Conservation (phyloP, 2,329 filamentous ascomycete species). For the Fusarium abutilonis region DNA sequence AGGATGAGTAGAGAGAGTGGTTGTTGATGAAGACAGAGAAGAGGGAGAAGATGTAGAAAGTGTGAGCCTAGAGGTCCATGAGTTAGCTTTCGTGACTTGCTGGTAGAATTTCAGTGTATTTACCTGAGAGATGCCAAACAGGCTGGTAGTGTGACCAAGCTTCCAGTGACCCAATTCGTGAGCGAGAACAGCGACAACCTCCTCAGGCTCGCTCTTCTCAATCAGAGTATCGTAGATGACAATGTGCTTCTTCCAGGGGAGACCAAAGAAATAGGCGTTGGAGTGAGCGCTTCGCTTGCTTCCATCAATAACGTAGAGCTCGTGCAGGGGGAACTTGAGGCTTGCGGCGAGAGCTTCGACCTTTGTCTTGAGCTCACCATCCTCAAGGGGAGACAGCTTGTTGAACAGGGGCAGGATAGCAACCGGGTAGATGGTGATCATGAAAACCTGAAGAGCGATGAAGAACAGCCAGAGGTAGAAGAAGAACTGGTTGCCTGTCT, state of each 20-base stretch:
- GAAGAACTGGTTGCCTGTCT: constrained; percentile 94
- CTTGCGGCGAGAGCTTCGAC: constrained; percentile 85
- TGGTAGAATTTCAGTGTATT: not conserved
- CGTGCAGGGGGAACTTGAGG: constrained; percentile 89
- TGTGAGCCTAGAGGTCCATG: constrained; percentile 72
- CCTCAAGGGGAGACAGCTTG: constrained; percentile 91
- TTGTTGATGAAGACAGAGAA: constrained; percentile 99
- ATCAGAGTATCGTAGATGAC: constrained; percentile 98
- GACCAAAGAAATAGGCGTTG: constrained; percentile 94
- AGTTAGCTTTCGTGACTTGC: constrained; percentile 43
- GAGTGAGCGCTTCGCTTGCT: constrained; percentile 88
- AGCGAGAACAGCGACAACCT: constrained; percentile 93
- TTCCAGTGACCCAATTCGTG: constrained; percentile 99
- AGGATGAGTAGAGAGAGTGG: constrained; percentile 85
- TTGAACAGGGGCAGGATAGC: constrained; percentile 96
- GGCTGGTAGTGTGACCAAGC: constrained; percentile 90
- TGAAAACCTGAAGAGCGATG: constrained; percentile 88
- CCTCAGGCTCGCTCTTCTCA: constrained; percentile 90
- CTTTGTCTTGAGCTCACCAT: constrained; percentile 85
- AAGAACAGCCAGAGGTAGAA: constrained; percentile 97
- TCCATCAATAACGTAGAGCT: constrained; percentile 94
- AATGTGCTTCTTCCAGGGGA: constrained; percentile 99
- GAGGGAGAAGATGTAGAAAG: constrained; percentile 95
- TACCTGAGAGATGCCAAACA: constrained; percentile 88
- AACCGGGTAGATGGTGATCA: constrained; percentile 95